phyloP scores from a whole-genome alignment of 2,329 filamentous ascomycete species.

The Cladosporium sphaerospermum region DNA sequence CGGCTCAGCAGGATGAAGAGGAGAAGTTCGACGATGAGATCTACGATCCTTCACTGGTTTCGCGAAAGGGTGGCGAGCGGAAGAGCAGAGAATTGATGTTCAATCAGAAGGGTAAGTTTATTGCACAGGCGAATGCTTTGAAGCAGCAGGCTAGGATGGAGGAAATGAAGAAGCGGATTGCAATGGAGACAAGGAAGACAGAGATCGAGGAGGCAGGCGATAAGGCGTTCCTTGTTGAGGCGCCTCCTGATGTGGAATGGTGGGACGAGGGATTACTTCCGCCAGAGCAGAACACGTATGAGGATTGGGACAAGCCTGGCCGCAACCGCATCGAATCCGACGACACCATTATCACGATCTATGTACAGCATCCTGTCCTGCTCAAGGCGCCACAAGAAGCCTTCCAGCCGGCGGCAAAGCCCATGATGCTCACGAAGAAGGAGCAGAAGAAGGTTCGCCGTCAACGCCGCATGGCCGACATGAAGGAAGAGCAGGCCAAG shows the following conservation, averaged over 20 bases:
- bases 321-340: constrained; percentile 67
- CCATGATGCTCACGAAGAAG: constrained; percentile 84
- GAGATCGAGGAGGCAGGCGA: constrained; percentile 92
- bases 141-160: constrained; percentile 83
- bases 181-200: constrained; percentile 78
- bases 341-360: constrained; percentile 84
- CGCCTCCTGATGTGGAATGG: constrained; percentile 88
- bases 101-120: constrained; percentile 95
- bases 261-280: constrained; percentile 88
- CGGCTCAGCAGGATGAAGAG: constrained; percentile 35
- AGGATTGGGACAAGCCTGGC: constrained; percentile 54
- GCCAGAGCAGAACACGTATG: constrained; percentile 59
- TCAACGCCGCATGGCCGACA: constrained; percentile 82
- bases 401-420: constrained; percentile 69
- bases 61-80: constrained; percentile 56
- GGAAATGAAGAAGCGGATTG: constrained; percentile 90
- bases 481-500: constrained; percentile 96
- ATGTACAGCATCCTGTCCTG: constrained; percentile 87
- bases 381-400: constrained; percentile 89
- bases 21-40: constrained; percentile 64
- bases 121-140: constrained; percentile 84
- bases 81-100: constrained; percentile 75
- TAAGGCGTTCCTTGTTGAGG: constrained; percentile 78
- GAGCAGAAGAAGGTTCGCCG: constrained; percentile 88
- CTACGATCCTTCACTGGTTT: constrained; percentile 63